phyloP scores from a whole-genome alignment of 352 stramenopile genomes.

The Phytophthora sp. region DNA sequence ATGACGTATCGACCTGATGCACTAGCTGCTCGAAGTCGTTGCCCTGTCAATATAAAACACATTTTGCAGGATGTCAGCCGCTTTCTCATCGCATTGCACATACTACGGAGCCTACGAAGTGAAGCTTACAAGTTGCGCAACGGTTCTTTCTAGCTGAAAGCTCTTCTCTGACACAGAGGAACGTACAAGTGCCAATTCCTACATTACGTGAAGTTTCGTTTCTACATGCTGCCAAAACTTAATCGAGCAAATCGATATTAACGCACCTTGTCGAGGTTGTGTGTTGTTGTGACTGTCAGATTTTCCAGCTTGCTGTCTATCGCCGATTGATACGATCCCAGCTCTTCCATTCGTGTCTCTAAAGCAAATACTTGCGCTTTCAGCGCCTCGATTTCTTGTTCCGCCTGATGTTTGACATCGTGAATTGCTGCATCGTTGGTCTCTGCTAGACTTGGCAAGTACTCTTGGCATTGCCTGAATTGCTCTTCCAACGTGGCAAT shows the following conservation, averaged over 20 bases:
- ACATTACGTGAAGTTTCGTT: no score
- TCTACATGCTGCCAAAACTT: no score
- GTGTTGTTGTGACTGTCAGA: conserved; percentile 43
- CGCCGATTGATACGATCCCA: conserved; percentile 34
- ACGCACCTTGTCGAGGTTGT: conserved; percentile 55
- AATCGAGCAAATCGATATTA: neutral
- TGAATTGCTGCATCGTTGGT: conserved; percentile 32
- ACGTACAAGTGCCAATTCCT: conserved; percentile 67
- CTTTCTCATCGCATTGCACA: no score
- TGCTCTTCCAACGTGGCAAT: conserved; percentile 46
- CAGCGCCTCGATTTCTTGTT: conserved; percentile 56
- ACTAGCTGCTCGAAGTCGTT: conserved; percentile 38
- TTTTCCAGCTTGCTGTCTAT: conserved; percentile 48
- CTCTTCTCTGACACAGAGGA: conserved; percentile 64
- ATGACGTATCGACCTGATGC: conserved; percentile 28
- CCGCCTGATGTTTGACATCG: conserved; percentile 21
- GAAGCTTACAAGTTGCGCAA: conserved; percentile 45
- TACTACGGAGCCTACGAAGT: neutral
- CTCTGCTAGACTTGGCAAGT: conserved; percentile 40
- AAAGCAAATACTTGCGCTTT: conserved; percentile 54
- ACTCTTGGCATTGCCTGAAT: conserved; percentile 46
- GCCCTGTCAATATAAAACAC: conserved; percentile 12
- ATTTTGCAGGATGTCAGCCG: neutral
- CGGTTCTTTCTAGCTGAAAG: conserved; percentile 48
- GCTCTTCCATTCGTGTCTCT: conserved; percentile 48